phyloP scores from a whole-genome alignment of 768 basidiomycete genomes.

The Hypsizygus marmoreus region DNA sequence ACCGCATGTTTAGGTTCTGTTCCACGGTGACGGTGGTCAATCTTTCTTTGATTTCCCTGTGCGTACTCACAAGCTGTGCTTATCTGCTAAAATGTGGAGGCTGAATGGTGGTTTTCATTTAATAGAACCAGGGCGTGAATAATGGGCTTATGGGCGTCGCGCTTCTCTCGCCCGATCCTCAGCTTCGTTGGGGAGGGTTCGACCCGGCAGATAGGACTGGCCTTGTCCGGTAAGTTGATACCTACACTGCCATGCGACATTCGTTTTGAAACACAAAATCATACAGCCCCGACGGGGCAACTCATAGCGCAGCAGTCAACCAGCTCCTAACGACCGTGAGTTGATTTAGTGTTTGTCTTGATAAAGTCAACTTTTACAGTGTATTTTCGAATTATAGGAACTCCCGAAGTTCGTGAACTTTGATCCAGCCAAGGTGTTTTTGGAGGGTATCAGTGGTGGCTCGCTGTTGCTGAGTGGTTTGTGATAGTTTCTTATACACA shows the following conservation, averaged over 20 bases:
- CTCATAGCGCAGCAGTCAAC: constrained; percentile 30
- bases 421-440: constrained; percentile 24
- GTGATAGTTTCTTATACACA: no score
- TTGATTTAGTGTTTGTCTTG: background rate
- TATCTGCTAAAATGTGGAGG: background rate
- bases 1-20: constrained; percentile 18
- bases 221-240: constrained; percentile 13
- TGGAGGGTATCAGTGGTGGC: constrained; percentile 30
- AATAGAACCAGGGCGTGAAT: constrained; percentile 21
- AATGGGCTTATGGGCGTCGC: constrained; percentile 24
- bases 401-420: constrained; percentile 27
- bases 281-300: constrained; percentile 25
- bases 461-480: constrained; percentile 26
- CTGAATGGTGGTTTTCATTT: no score
- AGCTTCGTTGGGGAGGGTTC: constrained; percentile 20
- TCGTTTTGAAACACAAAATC: background rate
- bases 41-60: constrained; percentile 25
- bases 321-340: constrained; percentile 23
- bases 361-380: background rate
- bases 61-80: background rate
- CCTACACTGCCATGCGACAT: background rate
- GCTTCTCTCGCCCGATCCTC: constrained; percentile 20
- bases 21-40: constrained; percentile 24
- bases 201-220: constrained; percentile 17
- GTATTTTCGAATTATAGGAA: constrained; percentile 9